These are phyloP conservation scores for Boletus tylopilopsis DNA, from an alignment of 768 basidiomycete species.

Conservation along the genomic window DNA sequence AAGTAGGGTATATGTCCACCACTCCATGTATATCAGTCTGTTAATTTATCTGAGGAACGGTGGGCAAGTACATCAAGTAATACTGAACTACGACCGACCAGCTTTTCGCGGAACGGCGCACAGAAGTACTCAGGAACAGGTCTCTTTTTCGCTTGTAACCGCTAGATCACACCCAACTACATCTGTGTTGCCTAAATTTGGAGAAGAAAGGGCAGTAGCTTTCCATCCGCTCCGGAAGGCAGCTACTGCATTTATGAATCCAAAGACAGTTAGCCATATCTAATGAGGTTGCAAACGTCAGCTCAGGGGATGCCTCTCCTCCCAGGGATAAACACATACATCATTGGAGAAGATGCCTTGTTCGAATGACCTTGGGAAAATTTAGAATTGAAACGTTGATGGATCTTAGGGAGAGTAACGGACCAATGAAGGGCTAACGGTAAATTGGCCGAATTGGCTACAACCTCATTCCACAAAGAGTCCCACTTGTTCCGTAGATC, in stretches of 20 bases:
- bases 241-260: slow-evolving; percentile 48
- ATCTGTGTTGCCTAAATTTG: neutral
- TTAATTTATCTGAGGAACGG: too few species aligned
- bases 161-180: neutral
- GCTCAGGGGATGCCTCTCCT: neutral
- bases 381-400: slow-evolving; percentile 1
- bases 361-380: slow-evolving; percentile 55
- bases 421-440: slow-evolving; percentile 86
- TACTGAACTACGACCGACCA: neutral
- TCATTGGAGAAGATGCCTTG: slow-evolving; percentile 64
- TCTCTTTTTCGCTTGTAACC: slow-evolving; percentile 9
- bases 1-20: too few species aligned
- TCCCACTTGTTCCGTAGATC: slow-evolving; percentile 60
- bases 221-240: slow-evolving; percentile 71
- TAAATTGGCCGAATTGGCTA: slow-evolving; percentile 73
- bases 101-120: neutral
- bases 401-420: slow-evolving; percentile 13
- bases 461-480: slow-evolving; percentile 65
- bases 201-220: slow-evolving; percentile 45
- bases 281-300: slow-evolving; percentile 19
- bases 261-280: slow-evolving; percentile 40
- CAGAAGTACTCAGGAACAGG: slow-evolving; percentile 6
- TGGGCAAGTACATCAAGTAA: neutral
- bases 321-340: slow-evolving; percentile 34
- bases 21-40: too few species aligned